Evolutionary conservation across 495 filamentous ascomycete species (phyloP), one percentile per base, ranked within the genome.

Genomic region (Delitschia confertaspora): DNA sequence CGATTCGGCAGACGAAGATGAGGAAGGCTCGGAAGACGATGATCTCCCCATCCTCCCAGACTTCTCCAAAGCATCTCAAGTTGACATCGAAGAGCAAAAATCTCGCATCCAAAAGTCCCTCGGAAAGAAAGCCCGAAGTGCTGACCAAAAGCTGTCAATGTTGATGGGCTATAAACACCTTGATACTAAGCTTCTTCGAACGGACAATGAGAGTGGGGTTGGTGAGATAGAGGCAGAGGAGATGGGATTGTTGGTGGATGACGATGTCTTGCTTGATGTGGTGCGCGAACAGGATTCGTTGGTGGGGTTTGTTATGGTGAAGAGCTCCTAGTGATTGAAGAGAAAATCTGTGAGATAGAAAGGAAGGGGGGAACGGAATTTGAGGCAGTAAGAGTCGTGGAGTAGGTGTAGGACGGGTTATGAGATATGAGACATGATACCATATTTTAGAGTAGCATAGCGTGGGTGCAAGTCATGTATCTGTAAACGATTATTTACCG

Each of bases 141-240:
- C 62, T 34, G 80, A 82, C 41, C 80, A 80, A 47, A 86, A 79
- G 27, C 82, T 74, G 3, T 37, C 44, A 23, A 59, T 72, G 19
- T 60, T 88, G 31, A 79, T 84, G 63, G 67, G 73, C 34, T 87
- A 85, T 60, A 48, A 63, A 33, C 83, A 88, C 54, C 72, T 86
- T 33, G 74, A 83, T 46, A 71, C 78, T 6, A 58, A 68, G 2
- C 41, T 67, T 52, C 45, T 61, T 36, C 47, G 26, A 61, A 53
- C 16, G 53, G 60, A 29, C 53, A 66, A 1, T 56, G 65, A 21
- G 64, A 66, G 10, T 63, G 63, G 30, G 58, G 45, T 24, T 35
- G 35, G 24, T 30, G 32, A 38, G 33, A 18, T 14, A 18, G 42
- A 74, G 30, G 55, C 55, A 34, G 37, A 45, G 5, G 48, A 67